Percentiles rank a stretch among this genome's conserved stretches.
phyloP scores from a whole-genome alignment of 2,329 filamentous ascomycete species.

The Colletotrichum noveboracense region DNA sequence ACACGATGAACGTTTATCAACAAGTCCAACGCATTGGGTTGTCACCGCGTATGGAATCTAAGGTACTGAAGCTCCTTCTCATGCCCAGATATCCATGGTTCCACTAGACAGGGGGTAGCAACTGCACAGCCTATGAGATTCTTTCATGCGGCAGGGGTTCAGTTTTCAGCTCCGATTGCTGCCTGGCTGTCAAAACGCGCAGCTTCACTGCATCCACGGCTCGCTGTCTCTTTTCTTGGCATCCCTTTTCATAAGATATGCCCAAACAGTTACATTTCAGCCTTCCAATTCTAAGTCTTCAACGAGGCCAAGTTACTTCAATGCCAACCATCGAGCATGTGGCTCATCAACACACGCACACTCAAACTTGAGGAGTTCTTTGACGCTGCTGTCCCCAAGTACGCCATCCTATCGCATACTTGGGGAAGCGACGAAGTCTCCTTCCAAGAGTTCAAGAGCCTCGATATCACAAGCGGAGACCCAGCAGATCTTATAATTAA shows the following conservation, averaged over 20 bases:
- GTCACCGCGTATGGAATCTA: no score
- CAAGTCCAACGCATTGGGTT: no score
- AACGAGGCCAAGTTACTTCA: fast-evolving
- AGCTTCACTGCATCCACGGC: background rate
- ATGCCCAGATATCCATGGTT: no score
- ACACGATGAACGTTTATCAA: no score
- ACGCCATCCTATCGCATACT: background rate
- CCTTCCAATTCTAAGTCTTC: fast-evolving
- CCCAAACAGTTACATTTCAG: fast-evolving
- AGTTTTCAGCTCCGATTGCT: background rate
- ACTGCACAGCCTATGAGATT: background rate
- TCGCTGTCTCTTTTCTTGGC: background rate
- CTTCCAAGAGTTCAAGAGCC: background rate
- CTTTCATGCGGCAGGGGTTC: background rate
- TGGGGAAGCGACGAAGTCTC: background rate
- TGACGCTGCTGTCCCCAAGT: background rate
- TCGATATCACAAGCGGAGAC: background rate
- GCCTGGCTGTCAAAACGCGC: background rate
- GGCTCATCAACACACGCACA: background rate
- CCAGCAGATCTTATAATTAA: background rate
- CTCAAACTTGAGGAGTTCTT: background rate
- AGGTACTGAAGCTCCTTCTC: no score
- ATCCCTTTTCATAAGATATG: background rate
- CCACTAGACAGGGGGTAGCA: no score
- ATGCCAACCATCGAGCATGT: background rate